Base-by-base conservation (phyloP, 495 filamentous ascomycete species). In the Corynascus novoguineensis region DNA sequence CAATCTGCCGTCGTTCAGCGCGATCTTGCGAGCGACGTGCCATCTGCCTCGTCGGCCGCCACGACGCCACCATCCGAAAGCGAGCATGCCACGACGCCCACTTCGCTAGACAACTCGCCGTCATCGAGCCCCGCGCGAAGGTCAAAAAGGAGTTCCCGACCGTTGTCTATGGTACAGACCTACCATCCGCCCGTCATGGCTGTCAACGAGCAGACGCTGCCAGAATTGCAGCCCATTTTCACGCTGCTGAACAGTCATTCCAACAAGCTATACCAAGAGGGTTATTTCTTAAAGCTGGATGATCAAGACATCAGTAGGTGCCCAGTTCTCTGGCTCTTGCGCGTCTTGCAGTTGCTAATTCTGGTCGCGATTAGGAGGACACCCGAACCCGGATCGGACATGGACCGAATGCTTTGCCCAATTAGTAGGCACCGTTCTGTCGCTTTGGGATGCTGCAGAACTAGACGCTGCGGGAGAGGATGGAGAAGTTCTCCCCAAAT, bases 331-430 rank as follows among this genome's bases (percentile, higher is more conserved):
- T 19, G 22, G 25, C n/a, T 10, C 17, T n/a, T 37, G 24, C 45
- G 40, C 45, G 27, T 27, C n/a, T 48, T n/a, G 49, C n/a, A 19
- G 21, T 49, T 59, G 47, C 58, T 60, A 11, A 64, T 47, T 12
- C 5, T 31, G 71, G 52, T 17, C 12, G 24, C 71, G 51, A 32
- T 11, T 66, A 97, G 91, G 92, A 70, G 93, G 93, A 28, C 87
- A 88, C 48, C 87, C 89, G 5, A 90, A 88, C 64, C 69, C 78
- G 11, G 93, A 97, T 71, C 85, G 95, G 59, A 87, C 84, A 55
- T 99, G 93, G 93, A 84, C 85, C 22, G 93, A 99, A 81, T 97
- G 89, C 70, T 99, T 97, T 73, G 93, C 92, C 5, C 93, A 97
- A 67, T 81, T 99, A 17, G 89, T 96, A 15, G 93, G 93, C 55